These are phyloP conservation scores for Penicillium coprophilum DNA, from an alignment of 495 filamentous ascomycete species.

Conservation along the genomic window DNA sequence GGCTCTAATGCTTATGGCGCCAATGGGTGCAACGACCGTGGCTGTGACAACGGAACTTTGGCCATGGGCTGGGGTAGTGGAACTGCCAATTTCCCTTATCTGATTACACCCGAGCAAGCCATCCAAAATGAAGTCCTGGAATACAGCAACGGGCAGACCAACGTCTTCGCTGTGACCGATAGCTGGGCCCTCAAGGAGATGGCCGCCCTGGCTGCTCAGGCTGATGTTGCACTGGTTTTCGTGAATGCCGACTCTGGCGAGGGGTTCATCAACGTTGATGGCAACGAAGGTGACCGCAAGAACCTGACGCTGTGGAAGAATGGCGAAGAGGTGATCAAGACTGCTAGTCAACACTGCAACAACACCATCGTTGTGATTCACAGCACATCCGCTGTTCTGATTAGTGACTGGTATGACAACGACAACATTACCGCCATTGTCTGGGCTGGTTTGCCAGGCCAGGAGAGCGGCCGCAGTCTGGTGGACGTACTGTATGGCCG, in stretches of 20 bases:
- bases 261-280: constrained; percentile 79
- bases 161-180: constrained; percentile 70
- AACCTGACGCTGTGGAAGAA: constrained; percentile 89
- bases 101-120: constrained; percentile 82
- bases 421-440: constrained; percentile 93
- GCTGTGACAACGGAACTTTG: constrained; percentile 84
- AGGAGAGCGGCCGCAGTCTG: constrained; percentile 89
- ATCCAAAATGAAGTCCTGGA: constrained; percentile 68
- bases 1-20: constrained; percentile 75
- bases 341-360: constrained; percentile 72
- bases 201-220: constrained; percentile 60
- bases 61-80: constrained; percentile 96
- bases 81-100: constrained; percentile 85
- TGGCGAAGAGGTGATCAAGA: constrained; percentile 75
- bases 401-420: constrained; percentile 74
- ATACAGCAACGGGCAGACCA: constrained; percentile 44
- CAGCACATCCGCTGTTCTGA: constrained; percentile 74
- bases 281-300: constrained; percentile 85
- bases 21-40: constrained; percentile 79
- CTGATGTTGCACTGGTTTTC: constrained; percentile 78
- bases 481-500: constrained; percentile 88
- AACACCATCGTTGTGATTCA: constrained; percentile 96
- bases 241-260: constrained; percentile 87
- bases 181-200: constrained; percentile 68
- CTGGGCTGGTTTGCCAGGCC: constrained; percentile 90